Percentiles rank a stretch among this genome's conserved stretches.
phyloP scores from a whole-genome alignment of 2,329 filamentous ascomycete genomes.

The Leptographium procerum region DNA sequence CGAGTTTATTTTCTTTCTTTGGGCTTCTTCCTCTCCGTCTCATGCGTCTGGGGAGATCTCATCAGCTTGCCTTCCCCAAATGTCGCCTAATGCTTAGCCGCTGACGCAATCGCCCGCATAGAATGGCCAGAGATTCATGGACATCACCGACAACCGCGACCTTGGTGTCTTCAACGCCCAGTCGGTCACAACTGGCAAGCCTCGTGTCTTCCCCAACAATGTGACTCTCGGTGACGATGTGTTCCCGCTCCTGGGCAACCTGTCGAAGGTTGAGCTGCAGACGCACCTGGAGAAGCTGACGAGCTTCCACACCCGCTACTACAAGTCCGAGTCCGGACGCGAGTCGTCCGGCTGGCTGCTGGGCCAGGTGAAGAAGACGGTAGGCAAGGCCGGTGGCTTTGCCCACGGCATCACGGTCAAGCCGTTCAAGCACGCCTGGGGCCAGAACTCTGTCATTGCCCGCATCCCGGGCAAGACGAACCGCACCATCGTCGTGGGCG shows the following conservation, averaged over 20 bases:
- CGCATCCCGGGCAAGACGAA: conserved; percentile 79
- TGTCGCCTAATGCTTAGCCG: background rate
- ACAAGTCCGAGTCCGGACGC: conserved; percentile 62
- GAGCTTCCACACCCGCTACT: conserved; percentile 72
- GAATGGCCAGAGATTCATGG: conserved; percentile 84
- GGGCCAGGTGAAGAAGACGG: conserved; percentile 58
- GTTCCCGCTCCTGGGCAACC: conserved; percentile 50
- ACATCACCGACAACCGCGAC: conserved; percentile 69
- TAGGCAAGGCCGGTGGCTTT: conserved; percentile 59
- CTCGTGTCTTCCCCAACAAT: conserved; percentile 35
- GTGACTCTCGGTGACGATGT: conserved; percentile 50
- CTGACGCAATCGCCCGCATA: conserved; percentile 21
- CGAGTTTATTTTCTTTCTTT: background rate
- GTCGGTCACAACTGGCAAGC: conserved; percentile 53
- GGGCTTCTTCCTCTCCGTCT: background rate
- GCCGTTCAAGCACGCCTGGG: conserved; percentile 74
- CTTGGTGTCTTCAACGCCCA: conserved; percentile 35
- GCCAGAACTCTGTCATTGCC: conserved; percentile 82
- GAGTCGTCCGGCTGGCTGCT: conserved; percentile 85
- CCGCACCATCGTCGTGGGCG: conserved; percentile 78
- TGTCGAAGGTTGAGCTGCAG: conserved; percentile 67
- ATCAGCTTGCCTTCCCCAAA: too few relatives aligned
- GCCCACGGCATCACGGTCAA: conserved; percentile 55
- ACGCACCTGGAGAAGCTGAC: conserved; percentile 68
- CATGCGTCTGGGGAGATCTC: too few relatives aligned